Percentiles rank a stretch among this genome's conserved stretches.
These are phyloP conservation scores for Rhododendron vialii DNA, from an alignment of 148 eudicot genomes.

Conservation along the genomic window DNA sequence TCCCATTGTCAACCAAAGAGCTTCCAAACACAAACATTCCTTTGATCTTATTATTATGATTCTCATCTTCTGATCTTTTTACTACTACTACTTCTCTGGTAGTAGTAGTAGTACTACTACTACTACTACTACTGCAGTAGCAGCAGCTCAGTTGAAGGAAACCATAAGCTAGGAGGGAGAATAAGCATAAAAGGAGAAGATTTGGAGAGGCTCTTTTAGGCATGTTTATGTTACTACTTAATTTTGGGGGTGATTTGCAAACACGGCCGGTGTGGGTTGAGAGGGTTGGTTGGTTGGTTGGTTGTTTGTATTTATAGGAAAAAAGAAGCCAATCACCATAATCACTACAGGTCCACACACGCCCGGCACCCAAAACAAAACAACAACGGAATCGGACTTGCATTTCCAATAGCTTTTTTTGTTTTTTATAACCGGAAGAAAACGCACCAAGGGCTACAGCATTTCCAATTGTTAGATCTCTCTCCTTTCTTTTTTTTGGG, in stretches of 20 bases:
- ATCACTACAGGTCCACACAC: neutral
- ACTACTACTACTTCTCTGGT: neutral
- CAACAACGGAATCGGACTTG: too few species aligned
- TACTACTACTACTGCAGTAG: neutral
- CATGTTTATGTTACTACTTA: neutral
- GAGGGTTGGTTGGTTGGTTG: neutral
- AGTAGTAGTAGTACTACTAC: too few species aligned
- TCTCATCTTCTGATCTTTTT: too few species aligned
- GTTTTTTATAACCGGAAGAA: too few species aligned
- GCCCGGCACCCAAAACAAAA: too few species aligned
- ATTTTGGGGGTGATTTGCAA: neutral
- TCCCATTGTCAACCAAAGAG: constrained; percentile 49
- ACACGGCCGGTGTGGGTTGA: neutral
- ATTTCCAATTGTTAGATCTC: too few species aligned
- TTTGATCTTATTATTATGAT: neutral
- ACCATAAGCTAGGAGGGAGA: constrained; percentile 1
- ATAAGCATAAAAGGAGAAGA: constrained; percentile 2
- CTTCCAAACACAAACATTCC: constrained; percentile 50
- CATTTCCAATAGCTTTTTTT: too few species aligned
- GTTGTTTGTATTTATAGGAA: neutral
- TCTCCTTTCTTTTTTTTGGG: too few species aligned
- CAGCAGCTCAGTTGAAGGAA: neutral
- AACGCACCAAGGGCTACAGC: too few species aligned
- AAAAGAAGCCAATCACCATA: neutral
- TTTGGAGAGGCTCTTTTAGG: neutral